Evolutionary conservation across 2,329 filamentous ascomycete genomes (phyloP).

Genomic region (Xylaria sp.): DNA sequence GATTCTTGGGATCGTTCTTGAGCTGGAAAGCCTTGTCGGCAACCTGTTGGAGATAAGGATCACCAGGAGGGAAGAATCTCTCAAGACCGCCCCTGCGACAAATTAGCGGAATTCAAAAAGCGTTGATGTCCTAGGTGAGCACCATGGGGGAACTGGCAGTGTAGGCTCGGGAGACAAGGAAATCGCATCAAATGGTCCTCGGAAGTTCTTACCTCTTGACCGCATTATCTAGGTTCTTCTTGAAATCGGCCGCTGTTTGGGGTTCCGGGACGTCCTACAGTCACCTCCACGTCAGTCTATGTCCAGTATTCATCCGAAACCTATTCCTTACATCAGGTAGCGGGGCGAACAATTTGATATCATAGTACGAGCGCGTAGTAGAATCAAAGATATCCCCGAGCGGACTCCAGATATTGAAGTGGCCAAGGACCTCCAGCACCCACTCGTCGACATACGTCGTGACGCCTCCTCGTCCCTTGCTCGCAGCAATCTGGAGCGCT

Average conservation of each 20-base stretch:
- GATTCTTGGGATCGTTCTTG: constrained; percentile 32
- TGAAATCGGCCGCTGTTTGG: constrained; percentile 23
- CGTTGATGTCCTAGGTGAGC: background rate
- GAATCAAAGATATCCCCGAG: constrained; percentile 33
- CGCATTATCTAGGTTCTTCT: constrained; percentile 28
- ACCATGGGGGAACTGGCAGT: background rate
- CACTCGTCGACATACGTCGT: constrained; percentile 30
- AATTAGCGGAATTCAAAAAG: constrained; percentile 5
- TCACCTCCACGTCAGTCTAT: background rate
- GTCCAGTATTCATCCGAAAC: background rate
- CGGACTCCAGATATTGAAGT: constrained; percentile 34
- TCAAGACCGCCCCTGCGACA: constrained; percentile 28
- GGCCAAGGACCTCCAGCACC: constrained; percentile 32
- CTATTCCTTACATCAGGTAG: constrained; percentile 19
- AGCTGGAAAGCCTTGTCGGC: constrained; percentile 33
- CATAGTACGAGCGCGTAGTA: constrained; percentile 23
- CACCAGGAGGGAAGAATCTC: constrained; percentile 31
- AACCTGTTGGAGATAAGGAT: constrained; percentile 35
- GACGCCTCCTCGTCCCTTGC: constrained; percentile 32
- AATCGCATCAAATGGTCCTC: background rate
- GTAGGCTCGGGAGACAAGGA: background rate
- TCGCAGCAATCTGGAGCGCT: constrained; percentile 30
- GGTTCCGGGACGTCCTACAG: constrained; percentile 33
- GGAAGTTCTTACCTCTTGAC: constrained; percentile 18
- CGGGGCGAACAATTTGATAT: constrained; percentile 12